Conservation (phyloP, 116 monocot species). For the Papilionanthe hybrid region DNA sequence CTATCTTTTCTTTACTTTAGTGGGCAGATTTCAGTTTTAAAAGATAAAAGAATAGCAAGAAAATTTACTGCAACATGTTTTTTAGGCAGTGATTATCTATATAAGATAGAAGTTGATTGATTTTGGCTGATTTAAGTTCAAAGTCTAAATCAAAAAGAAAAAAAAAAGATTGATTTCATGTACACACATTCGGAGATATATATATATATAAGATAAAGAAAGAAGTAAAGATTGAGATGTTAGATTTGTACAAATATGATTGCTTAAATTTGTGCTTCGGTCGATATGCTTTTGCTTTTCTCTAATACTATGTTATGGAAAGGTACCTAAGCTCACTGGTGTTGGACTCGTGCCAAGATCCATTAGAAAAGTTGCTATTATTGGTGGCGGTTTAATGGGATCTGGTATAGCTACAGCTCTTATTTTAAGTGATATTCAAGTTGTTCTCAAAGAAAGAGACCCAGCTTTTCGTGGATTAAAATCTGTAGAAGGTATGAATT, state of each 20-base stretch:
- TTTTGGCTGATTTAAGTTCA: too few species aligned
- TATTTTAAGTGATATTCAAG: slow-evolving; percentile 56
- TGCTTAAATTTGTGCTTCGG: background rate
- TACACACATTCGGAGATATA: too few species aligned
- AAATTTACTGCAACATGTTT: too few species aligned
- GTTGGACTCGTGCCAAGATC: slow-evolving; percentile 67
- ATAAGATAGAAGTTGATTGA: too few species aligned
- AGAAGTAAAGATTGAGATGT: background rate
- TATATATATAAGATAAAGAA: background rate
- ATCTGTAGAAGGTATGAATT: slow-evolving; percentile 59
- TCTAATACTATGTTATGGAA: slow-evolving; percentile 1
- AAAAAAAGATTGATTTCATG: too few species aligned
- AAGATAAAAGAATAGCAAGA: too few species aligned
- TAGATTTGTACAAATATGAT: background rate
- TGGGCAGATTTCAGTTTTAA: too few species aligned
- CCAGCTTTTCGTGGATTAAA: slow-evolving; percentile 59
- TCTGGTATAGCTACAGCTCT: slow-evolving; percentile 95
- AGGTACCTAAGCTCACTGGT: slow-evolving; percentile 85
- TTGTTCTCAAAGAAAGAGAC: slow-evolving; percentile 89
- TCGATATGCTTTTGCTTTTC: background rate
- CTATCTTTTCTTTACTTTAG: too few species aligned
- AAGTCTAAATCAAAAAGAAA: too few species aligned
- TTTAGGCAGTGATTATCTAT: too few species aligned
- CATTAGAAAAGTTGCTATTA: slow-evolving; percentile 84
- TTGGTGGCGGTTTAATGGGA: slow-evolving; percentile 98